A percentile compares a stretch with the other conserved stretches of the same genome.
phyloP scores from a whole-genome alignment of 768 basidiomycete species.

The Neoboletus subvelutipes region DNA sequence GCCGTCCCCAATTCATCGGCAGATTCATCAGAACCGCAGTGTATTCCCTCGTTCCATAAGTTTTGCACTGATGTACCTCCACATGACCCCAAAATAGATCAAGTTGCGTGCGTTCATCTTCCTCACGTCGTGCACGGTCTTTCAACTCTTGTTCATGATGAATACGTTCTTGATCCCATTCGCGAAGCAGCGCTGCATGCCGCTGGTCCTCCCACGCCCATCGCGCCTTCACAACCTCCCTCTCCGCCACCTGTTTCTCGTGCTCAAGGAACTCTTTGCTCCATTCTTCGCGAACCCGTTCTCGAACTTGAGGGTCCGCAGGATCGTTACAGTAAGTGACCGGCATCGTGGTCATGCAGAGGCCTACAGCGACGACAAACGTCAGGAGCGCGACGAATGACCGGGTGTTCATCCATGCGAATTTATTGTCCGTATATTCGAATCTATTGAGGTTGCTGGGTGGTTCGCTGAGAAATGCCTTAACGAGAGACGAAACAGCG shows the following conservation, averaged over 20 bases:
- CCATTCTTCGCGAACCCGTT: conserved; percentile 25
- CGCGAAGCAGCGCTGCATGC: conserved; percentile 3
- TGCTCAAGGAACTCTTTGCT: conserved; percentile 17
- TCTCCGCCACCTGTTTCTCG: conserved; percentile 9
- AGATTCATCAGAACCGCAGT: conserved; percentile 31
- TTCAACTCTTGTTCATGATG: conserved; percentile 16
- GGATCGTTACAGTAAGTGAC: conserved; percentile 22
- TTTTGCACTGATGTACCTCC: conserved; percentile 24
- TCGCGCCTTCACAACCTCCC: conserved; percentile 3
- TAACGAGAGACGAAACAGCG: background rate
- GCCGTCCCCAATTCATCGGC: conserved; percentile 19
- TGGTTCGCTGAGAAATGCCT: background rate
- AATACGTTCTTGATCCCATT: conserved; percentile 22
- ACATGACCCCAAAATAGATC: conserved; percentile 24
- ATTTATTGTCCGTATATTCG: background rate
- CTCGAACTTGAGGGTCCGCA: conserved; percentile 16
- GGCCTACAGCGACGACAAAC: background rate
- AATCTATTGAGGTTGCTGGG: background rate
- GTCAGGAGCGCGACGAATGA: background rate
- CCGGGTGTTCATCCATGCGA: background rate
- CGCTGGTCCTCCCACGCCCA: conserved; percentile 23
- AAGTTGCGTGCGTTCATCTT: conserved; percentile 19
- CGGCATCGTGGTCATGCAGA: conserved; percentile 11
- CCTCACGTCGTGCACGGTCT: conserved; percentile 21
- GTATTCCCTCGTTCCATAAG: conserved; percentile 31